Evolutionary conservation across 2,329 filamentous ascomycete genomes (phyloP).

Genomic region (Trichoderma sp.): DNA sequence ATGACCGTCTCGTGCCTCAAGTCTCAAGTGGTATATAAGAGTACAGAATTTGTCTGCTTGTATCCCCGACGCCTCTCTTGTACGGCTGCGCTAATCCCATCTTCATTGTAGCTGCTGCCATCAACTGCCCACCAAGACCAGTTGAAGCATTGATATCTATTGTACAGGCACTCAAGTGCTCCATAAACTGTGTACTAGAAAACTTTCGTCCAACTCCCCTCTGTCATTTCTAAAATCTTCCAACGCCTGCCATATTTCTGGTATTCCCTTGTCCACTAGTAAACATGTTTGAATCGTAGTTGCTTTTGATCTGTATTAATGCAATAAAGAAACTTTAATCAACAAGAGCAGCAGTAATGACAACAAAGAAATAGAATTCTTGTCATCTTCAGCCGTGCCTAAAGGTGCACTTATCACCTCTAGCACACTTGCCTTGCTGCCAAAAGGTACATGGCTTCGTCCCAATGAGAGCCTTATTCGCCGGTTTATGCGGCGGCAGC

Average conservation of each 20-base stretch:
- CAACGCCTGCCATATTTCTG: constrained; percentile 22
- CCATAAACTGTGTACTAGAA: neutral
- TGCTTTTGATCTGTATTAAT: neutral
- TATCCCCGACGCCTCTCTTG: neutral
- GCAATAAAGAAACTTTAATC: neutral
- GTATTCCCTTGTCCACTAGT: constrained; percentile 3
- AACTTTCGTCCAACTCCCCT: neutral
- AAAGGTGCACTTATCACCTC: constrained; percentile 74
- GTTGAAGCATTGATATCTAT: constrained; percentile 19
- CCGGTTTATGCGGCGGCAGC: constrained; percentile 45
- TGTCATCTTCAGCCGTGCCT: constrained; percentile 56
- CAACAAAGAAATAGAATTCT: neutral
- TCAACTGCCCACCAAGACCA: neutral
- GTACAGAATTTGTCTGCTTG: neutral
- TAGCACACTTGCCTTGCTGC: constrained; percentile 69
- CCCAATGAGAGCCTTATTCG: constrained; percentile 60
- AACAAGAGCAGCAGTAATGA: neutral
- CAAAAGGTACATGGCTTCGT: constrained; percentile 72
- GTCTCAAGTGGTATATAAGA: neutral
- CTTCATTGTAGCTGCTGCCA: neutral
- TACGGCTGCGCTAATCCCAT: neutral
- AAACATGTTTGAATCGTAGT: neutral
- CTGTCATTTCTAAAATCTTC: constrained; percentile 17
- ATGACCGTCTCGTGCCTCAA: neutral
- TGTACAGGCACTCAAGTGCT: constrained; percentile 23